Evolutionary conservation across 805 yeast genomes (phyloP).

Genomic region (Nakazawaea wickerhamii): DNA sequence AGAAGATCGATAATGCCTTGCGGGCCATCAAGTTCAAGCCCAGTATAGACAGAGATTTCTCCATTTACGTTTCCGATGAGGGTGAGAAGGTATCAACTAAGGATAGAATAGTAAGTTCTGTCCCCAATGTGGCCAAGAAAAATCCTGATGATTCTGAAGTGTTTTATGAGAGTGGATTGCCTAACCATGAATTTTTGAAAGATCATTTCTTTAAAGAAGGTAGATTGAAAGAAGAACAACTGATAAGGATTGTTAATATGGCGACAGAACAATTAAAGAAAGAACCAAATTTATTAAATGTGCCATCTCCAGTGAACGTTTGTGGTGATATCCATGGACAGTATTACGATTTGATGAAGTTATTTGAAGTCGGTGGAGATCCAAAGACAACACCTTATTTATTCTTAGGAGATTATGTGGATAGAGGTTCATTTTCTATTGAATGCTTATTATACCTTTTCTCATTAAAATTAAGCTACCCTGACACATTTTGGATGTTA

Average conservation of each 20-base stretch:
- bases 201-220: conserved; percentile 81
- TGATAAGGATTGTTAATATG: conserved; percentile 53
- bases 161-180: conserved; percentile 58
- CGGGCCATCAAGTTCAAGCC: conserved; percentile 49
- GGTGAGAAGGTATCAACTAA: conserved; percentile 52
- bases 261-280: conserved; percentile 57
- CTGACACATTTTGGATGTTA: conserved; percentile 69
- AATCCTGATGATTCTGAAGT: conserved; percentile 66
- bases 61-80: conserved; percentile 47
- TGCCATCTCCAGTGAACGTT: conserved; percentile 91
- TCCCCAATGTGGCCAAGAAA: conserved; percentile 60
- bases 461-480: conserved; percentile 72
- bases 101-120: conserved; percentile 50
- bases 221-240: conserved; percentile 65
- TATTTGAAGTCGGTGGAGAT: conserved; percentile 91
- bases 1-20: conserved; percentile 61
- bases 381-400: conserved; percentile 73
- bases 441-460: conserved; percentile 76
- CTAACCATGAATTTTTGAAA: conserved; percentile 65
- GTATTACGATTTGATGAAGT: conserved; percentile 80
- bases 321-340: conserved; percentile 99
- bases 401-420: conserved; percentile 92
- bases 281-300: conserved; percentile 76
- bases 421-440: conserved; percentile 85
- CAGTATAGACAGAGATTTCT: conserved; percentile 30